phyloP scores from a whole-genome alignment of 139 green algal genomes.

The Dunaliella sp. region DNA sequence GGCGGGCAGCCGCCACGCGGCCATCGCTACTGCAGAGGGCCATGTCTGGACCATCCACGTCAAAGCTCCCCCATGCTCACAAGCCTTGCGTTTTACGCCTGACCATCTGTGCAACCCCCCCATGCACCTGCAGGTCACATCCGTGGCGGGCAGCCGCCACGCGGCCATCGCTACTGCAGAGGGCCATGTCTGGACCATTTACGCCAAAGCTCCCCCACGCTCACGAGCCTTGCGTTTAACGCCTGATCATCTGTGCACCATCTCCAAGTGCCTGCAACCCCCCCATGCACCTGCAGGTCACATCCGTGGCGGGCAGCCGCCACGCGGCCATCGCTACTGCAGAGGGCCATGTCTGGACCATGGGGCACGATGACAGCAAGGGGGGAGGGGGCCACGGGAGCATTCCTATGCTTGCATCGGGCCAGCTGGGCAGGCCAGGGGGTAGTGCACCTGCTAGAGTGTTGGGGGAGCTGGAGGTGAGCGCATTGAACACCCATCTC shows the following conservation, averaged over 20 bases:
- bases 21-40: neutral
- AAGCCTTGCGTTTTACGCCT: too few species aligned
- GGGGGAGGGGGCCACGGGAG: constrained; percentile 63
- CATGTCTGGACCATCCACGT: too few species aligned
- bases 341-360: constrained; percentile 48
- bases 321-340: constrained; percentile 29
- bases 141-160: constrained; percentile 24
- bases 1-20: constrained; percentile 14
- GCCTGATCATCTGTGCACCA: too few species aligned
- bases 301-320: constrained; percentile 35
- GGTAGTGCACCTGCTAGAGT: neutral
- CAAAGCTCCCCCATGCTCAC: too few species aligned
- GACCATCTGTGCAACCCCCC: too few species aligned
- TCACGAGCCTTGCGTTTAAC: too few species aligned
- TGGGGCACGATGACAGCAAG: constrained; percentile 56
- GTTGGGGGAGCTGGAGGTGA: constrained; percentile 12
- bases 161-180: neutral
- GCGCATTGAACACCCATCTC: neutral
- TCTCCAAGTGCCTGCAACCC: constrained; percentile 9
- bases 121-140: constrained; percentile 22
- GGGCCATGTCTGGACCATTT: too few species aligned
- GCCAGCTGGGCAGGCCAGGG: constrained; percentile 50
- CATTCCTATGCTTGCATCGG: constrained; percentile 42
- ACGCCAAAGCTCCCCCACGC: too few species aligned
- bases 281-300: constrained; percentile 19